phyloP scores from a whole-genome alignment of 345 rosid species.

The Brassica cretica region DNA sequence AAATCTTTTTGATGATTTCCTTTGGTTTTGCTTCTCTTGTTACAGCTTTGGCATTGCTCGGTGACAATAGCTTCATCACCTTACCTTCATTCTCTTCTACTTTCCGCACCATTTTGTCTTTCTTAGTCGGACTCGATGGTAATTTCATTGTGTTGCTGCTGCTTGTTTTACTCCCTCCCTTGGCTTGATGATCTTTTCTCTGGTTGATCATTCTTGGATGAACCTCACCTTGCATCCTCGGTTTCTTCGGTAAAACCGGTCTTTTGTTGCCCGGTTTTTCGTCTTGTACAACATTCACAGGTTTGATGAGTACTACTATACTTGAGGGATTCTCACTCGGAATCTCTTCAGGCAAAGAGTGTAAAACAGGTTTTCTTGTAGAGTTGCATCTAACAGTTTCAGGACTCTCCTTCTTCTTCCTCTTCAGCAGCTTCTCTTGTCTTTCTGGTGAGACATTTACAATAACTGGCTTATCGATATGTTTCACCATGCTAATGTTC shows the following conservation, averaged over 20 bases:
- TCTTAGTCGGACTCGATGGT: slow-evolving; percentile 36
- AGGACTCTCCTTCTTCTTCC: slow-evolving; percentile 49
- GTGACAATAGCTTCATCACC: slow-evolving; percentile 34
- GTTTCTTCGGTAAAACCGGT: slow-evolving; percentile 34
- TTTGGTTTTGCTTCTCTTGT: slow-evolving; percentile 34
- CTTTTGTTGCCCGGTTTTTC: slow-evolving; percentile 23
- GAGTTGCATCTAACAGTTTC: slow-evolving; percentile 47
- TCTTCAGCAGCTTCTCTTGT: slow-evolving; percentile 33
- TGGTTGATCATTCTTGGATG: slow-evolving; percentile 36
- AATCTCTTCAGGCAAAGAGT: slow-evolving; percentile 38
- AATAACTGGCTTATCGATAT: slow-evolving; percentile 41
- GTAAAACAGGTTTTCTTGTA: slow-evolving; percentile 18
- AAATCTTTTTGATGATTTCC: slow-evolving; percentile 33
- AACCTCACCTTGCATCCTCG: slow-evolving; percentile 42
- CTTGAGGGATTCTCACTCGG: slow-evolving; percentile 39
- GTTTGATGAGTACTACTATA: slow-evolving; percentile 70
- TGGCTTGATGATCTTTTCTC: slow-evolving; percentile 38
- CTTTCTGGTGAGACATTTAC: slow-evolving; percentile 40
- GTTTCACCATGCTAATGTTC: slow-evolving; percentile 27
- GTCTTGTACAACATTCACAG: slow-evolving; percentile 40
- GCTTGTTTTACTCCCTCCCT: not conserved
- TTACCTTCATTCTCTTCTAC: slow-evolving; percentile 43
- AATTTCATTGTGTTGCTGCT: slow-evolving; percentile 28
- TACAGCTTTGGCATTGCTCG: slow-evolving; percentile 41
- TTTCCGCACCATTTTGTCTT: slow-evolving; percentile 34